A percentile compares a stretch with the other conserved stretches of the same genome.
Conservation (phyloP, 2,329 filamentous ascomycete genomes). For the Ceratocystis eucalypticola region DNA sequence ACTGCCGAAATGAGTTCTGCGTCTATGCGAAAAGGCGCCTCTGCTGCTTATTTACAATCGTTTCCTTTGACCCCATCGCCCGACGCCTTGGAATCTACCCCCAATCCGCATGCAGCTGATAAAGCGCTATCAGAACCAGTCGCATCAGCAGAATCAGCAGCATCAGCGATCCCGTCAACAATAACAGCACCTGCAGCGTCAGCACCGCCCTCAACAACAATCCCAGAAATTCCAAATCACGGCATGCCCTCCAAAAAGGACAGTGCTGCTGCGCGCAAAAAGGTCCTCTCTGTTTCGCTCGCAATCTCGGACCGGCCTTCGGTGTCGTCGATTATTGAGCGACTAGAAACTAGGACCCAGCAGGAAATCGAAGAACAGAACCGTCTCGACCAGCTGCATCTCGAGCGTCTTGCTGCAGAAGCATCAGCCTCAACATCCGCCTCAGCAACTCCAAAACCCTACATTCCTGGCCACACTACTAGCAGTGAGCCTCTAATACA, state of each 20-base stretch:
- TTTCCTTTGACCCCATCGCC: conserved; percentile 18
- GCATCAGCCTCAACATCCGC: neutral
- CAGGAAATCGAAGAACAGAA: conserved; percentile 18
- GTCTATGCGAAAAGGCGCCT: neutral
- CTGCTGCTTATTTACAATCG: conserved; percentile 4
- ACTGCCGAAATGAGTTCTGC: neutral
- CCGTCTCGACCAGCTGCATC: conserved; percentile 11
- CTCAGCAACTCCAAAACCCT: neutral
- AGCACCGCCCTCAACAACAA: neutral
- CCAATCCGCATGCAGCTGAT: neutral
- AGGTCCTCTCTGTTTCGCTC: conserved; percentile 14
- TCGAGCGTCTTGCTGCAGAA: conserved; percentile 6
- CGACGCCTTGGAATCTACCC: neutral
- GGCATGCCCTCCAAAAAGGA: neutral
- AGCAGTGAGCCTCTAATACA: neutral
- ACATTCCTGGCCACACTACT: neutral
- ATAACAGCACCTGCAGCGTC: neutral
- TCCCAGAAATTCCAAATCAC: neutral
- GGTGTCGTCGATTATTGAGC: conserved; percentile 15
- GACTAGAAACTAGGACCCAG: conserved; percentile 13
- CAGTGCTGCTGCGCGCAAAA: conserved; percentile 13
- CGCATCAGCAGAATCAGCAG: neutral
- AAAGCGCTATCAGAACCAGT: neutral
- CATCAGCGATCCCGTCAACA: neutral
- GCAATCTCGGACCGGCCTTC: conserved; percentile 13